phyloP scores from a whole-genome alignment of 2,329 filamentous ascomycete genomes.

The Thelonectria blattea region DNA sequence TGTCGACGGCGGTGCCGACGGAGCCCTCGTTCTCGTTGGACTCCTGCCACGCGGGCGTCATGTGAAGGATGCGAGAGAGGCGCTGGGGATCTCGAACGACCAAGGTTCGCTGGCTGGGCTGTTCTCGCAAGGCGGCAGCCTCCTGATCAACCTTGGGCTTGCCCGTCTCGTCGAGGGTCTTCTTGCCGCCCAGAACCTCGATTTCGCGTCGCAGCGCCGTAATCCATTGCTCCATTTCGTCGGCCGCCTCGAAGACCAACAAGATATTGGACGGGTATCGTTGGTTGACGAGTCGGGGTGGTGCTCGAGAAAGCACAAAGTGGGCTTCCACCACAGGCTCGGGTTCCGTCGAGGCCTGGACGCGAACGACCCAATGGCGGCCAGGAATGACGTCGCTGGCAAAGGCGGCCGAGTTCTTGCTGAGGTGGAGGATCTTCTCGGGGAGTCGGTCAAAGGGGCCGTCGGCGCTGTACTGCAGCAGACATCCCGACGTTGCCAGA shows the following conservation, averaged over 20 bases:
- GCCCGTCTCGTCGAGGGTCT: conserved; percentile 65
- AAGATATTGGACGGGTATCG: conserved; percentile 68
- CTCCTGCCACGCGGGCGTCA: conserved; percentile 26
- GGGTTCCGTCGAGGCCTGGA: conserved; percentile 69
- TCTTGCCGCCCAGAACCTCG: conserved; percentile 71
- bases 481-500: conserved; percentile 71
- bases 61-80: conserved; percentile 45
- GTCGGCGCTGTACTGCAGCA: conserved; percentile 76
- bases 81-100: conserved; percentile 56
- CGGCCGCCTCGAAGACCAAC: conserved; percentile 73
- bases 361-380: conserved; percentile 79
- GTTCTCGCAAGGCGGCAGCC: conserved; percentile 43
- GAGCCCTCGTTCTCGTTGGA: conserved; percentile 20
- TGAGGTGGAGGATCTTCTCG: conserved; percentile 74
- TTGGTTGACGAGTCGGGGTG: conserved; percentile 61
- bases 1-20: conserved; percentile 26
- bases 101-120: conserved; percentile 53
- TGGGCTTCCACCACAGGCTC: conserved; percentile 60
- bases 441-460: conserved; percentile 74
- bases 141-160: conserved; percentile 52
- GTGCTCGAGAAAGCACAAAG: conserved; percentile 70
- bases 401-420: conserved; percentile 79
- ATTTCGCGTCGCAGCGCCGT: conserved; percentile 72
- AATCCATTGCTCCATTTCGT: conserved; percentile 81
- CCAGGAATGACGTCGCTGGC: conserved; percentile 81